A percentile compares a stretch with the other conserved stretches of the same genome.
Conservation (phyloP, 495 filamentous ascomycete species). For the Ascobolus immersus region DNA sequence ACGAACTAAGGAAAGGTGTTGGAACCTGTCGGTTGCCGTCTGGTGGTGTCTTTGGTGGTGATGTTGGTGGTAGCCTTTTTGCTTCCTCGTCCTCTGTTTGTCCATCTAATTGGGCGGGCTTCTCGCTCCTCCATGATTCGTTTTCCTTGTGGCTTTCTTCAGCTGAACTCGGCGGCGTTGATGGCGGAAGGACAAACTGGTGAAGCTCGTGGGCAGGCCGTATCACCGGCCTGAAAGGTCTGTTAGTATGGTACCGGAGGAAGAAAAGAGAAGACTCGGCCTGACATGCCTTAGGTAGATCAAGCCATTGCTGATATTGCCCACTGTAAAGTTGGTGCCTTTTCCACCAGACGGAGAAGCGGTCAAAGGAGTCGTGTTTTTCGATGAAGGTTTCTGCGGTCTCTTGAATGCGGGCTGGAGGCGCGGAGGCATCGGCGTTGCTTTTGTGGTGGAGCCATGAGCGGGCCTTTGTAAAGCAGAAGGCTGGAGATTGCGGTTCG, state of each 20-base stretch:
- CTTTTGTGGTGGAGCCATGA: too few species aligned
- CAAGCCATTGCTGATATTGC: conserved; percentile 79
- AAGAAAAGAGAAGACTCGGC: neutral
- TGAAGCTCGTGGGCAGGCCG: conserved; percentile 14
- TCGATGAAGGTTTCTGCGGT: too few species aligned
- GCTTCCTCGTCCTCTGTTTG: conserved; percentile 5
- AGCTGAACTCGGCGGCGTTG: conserved; percentile 15
- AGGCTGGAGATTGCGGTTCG: too few species aligned
- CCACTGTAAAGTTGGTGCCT: conserved; percentile 71
- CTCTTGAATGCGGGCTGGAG: too few species aligned
- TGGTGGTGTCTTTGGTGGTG: conserved; percentile 14
- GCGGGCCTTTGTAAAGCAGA: too few species aligned
- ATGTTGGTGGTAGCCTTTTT: conserved; percentile 8
- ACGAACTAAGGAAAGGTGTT: conserved; percentile 13
- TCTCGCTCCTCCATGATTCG: conserved; percentile 10
- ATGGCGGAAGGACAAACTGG: conserved; percentile 13
- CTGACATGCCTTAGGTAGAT: conserved; percentile 70
- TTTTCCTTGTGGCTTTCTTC: conserved; percentile 10
- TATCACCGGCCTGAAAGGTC: conserved; percentile 10
- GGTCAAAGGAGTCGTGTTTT: too few species aligned
- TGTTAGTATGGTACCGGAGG: neutral
- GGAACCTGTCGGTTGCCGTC: conserved; percentile 5
- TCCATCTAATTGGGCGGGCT: conserved; percentile 2
- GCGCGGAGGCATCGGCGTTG: too few species aligned
- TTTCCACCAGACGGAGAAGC: too few species aligned